Evolutionary conservation across 2,329 filamentous ascomycete species (phyloP), one percentile per base, ranked within the genome.

Genomic region (Penicillium psychrosexuale): DNA sequence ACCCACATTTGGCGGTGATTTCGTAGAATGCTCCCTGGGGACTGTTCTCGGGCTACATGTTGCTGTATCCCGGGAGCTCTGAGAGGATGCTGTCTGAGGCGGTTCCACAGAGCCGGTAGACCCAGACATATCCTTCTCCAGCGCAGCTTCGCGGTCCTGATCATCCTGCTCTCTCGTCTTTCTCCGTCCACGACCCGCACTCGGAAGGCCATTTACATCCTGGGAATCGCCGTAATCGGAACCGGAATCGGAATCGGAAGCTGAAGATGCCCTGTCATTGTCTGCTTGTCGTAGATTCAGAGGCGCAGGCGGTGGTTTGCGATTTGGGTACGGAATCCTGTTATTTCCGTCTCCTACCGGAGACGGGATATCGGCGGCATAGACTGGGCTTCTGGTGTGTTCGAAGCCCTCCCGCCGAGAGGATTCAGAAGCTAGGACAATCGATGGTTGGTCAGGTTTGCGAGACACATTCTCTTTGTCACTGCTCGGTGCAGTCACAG

Each of bases 111-210:
- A 51, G 15, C 39, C 52, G 12, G 34, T 38, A 9, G 46, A 38
- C 8, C 17, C 36, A 77, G 80, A 68, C 82, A 86, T 70, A 81
- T 86, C 78, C 89, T 90, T 84, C 47, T 82, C 81, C 44, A 82
- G 70, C 1, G 82, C 84, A n/a, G 86, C 72, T 68, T 93, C 90
- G 45, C 92, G 84, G 51, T 90, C 83, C 51, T 82, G 81, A 62
- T 97, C 91, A 66, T 97, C 92, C 58, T 96, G 90, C 70, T 93
- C 91, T 49, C 92, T 83, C 3, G 91, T 96, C 72, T 88, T 90
- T 63, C 90, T 82, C 56, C 91, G 84, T 8, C 91, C 93, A 58
- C 92, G 83, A 49, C 84, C 75, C 34, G 81, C 75, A 6, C 75
- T 70, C 0, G 81, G 77, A 47, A 86, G 77, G 59, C 88, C 86